A percentile compares a stretch with the other conserved stretches of the same genome.
phyloP scores from a whole-genome alignment of 1,139 yeast genomes.

The Blastobotrys arbuscula region DNA sequence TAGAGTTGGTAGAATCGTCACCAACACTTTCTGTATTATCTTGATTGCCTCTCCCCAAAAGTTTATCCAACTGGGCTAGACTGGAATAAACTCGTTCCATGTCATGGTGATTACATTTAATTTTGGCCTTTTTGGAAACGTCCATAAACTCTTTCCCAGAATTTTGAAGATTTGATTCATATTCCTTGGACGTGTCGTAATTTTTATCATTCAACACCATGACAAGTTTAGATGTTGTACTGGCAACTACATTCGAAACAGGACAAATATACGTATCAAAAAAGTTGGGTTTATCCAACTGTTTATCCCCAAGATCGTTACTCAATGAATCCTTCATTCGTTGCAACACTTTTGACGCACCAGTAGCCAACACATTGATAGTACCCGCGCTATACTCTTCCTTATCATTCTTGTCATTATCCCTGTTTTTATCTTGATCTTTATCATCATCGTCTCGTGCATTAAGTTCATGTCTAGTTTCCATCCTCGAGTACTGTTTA shows the following conservation, averaged over 20 bases:
- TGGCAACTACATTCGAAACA: constrained; percentile 1
- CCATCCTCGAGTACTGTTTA: not conserved
- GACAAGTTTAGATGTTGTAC: not conserved
- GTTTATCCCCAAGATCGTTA: not conserved
- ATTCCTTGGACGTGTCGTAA: not conserved
- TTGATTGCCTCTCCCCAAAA: not conserved
- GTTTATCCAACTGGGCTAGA: not conserved
- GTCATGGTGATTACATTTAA: not conserved
- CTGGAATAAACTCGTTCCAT: not conserved
- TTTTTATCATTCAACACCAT: not conserved
- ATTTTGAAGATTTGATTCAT: not conserved
- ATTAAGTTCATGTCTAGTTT: not conserved
- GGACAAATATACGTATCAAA: constrained; percentile 5
- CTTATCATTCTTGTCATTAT: not conserved
- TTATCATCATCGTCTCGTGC: not conserved
- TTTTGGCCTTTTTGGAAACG: not conserved
- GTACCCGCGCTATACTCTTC: not conserved
- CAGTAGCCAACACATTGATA: not conserved
- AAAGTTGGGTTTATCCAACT: not conserved
- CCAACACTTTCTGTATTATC: not conserved
- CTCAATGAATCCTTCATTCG: not conserved
- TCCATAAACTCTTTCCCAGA: constrained; percentile 1
- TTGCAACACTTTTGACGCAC: not conserved
- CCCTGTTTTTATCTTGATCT: not conserved
- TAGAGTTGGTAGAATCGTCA: not conserved